Conservation (phyloP, 768 basidiomycete species). For the Calocybe cyanea region DNA sequence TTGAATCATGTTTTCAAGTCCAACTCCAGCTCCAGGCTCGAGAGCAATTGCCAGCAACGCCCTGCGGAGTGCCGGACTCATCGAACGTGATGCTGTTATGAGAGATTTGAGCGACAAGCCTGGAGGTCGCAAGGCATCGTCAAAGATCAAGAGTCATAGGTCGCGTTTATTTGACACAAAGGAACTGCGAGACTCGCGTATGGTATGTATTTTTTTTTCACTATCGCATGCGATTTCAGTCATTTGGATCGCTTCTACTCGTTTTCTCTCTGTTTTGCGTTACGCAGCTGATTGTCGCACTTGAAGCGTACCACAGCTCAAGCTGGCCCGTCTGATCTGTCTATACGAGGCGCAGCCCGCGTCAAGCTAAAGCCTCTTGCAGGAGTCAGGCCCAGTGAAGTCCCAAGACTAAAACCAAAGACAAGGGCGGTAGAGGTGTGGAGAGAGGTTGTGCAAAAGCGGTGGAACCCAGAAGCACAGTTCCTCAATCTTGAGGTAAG, state of each 20-base stretch:
- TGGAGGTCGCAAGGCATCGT: slow-evolving; percentile 67
- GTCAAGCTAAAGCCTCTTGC: not conserved
- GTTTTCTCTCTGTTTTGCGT: not conserved
- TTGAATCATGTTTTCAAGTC: slow-evolving; percentile 53
- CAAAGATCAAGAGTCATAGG: slow-evolving; percentile 59
- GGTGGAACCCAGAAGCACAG: slow-evolving; percentile 65
- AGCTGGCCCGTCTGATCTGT: slow-evolving; percentile 46
- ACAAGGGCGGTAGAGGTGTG: slow-evolving; percentile 58
- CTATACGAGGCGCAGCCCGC: slow-evolving; percentile 62
- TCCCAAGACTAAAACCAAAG: slow-evolving; percentile 8
- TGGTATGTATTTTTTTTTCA: slow-evolving; percentile 60
- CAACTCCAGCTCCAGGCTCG: slow-evolving; percentile 54
- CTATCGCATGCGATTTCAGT: not conserved
- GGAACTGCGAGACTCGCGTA: slow-evolving; percentile 46
- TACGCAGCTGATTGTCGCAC: no score
- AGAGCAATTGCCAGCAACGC: slow-evolving; percentile 58
- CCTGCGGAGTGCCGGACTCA: slow-evolving; percentile 68
- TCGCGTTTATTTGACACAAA: slow-evolving; percentile 58
- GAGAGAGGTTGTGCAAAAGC: slow-evolving; percentile 67
- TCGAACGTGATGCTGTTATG: slow-evolving; percentile 75
- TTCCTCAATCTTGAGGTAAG: slow-evolving; percentile 84
- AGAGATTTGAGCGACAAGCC: slow-evolving; percentile 65
- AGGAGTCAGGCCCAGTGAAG: not conserved
- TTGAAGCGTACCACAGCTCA: slow-evolving; percentile 30
- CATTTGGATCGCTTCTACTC: not conserved